A percentile compares a stretch with the other conserved stretches of the same genome.
Evolutionary conservation across 345 rosid genomes (phyloP).

Genomic region (Brassica cretica): DNA sequence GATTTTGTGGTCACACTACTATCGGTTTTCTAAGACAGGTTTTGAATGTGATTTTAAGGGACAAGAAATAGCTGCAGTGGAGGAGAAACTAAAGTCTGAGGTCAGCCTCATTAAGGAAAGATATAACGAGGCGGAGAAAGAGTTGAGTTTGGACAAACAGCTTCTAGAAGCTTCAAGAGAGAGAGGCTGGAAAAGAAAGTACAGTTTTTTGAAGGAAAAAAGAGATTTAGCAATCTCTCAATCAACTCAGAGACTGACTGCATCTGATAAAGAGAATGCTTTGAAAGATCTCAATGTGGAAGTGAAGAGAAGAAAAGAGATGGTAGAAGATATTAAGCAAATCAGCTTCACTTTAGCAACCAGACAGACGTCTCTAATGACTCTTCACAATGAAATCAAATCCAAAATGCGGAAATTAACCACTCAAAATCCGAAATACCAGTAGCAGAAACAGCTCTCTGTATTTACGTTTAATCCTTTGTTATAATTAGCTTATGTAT

Average conservation of each 20-base stretch:
- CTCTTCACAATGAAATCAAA: conserved; percentile 63
- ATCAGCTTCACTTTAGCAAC: conserved; percentile 60
- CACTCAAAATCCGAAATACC: conserved; percentile 42
- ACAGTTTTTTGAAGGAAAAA: conserved; percentile 58
- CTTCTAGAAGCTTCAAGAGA: conserved; percentile 54
- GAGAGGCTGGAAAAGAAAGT: conserved; percentile 59
- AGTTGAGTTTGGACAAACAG: conserved; percentile 46
- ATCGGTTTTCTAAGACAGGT: conserved; percentile 40
- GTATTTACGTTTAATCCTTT: not conserved
- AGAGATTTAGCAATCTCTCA: conserved; percentile 45
- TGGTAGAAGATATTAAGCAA: conserved; percentile 72
- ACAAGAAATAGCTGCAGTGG: conserved; percentile 45
- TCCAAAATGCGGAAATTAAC: conserved; percentile 62
- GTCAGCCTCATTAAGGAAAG: conserved; percentile 54
- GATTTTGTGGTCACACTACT: conserved; percentile 21
- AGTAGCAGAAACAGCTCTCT: not conserved
- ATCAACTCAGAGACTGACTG: conserved; percentile 51
- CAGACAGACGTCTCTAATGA: conserved; percentile 56
- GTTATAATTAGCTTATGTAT: conserved; percentile 5
- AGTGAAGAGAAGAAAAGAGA: conserved; percentile 58
- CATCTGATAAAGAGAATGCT: conserved; percentile 57
- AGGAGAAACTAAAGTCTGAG: conserved; percentile 50
- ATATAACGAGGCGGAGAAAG: conserved; percentile 50
- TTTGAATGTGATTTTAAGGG: conserved; percentile 61
- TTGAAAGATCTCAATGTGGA: conserved; percentile 60